Conservation (phyloP, 179 eudicot genomes). For the Actinidia arguta region DNA sequence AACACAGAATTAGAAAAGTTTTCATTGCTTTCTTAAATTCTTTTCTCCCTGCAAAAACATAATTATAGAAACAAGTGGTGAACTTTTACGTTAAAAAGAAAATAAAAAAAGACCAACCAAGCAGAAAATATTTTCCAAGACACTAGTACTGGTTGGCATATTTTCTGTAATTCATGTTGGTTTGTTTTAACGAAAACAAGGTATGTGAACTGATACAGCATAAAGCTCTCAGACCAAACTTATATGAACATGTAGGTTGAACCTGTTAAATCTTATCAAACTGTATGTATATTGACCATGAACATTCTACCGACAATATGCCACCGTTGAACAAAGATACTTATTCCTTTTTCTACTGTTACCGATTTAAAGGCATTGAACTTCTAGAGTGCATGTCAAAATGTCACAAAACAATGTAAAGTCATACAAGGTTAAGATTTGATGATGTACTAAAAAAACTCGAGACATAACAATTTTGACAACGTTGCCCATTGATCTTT, state of each 20-base stretch:
- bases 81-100: background rate
- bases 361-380: background rate
- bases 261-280: background rate
- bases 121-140: background rate
- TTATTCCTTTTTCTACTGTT: background rate
- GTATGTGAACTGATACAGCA: background rate
- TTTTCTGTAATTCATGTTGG: background rate
- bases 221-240: background rate
- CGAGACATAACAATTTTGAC: background rate
- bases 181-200: background rate
- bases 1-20: background rate
- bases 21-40: background rate
- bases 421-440: no score
- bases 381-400: background rate
- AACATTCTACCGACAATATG: background rate
- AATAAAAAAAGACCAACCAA: no score
- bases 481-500: no score
- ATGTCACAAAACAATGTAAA: no score
- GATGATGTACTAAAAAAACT: no score
- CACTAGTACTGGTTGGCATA: background rate
- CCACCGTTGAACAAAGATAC: background rate
- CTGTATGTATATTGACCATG: background rate
- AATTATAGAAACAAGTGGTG: background rate
- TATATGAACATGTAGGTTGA: background rate
- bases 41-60: background rate